Conservation (phyloP, 345 rosid species). For the Salix viminalis region DNA sequence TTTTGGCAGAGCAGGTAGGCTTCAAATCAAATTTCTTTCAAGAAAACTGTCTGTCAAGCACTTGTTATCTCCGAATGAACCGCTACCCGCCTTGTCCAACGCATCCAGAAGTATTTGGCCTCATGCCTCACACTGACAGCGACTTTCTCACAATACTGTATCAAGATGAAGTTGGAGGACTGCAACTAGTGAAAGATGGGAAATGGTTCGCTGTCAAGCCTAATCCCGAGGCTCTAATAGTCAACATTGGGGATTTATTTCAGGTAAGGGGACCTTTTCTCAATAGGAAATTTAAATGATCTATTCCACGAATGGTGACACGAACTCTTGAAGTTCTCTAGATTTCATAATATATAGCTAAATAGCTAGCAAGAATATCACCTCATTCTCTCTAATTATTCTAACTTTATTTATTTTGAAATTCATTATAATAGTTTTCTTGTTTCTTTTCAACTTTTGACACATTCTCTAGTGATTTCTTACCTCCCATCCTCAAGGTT, state of each 20-base stretch:
- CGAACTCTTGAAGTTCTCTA: too few species aligned
- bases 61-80: slow-evolving; percentile 83
- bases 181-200: slow-evolving; percentile 73
- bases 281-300: not conserved
- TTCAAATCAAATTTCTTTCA: slow-evolving; percentile 45
- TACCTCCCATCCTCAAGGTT: too few species aligned
- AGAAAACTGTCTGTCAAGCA: slow-evolving; percentile 62
- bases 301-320: not conserved
- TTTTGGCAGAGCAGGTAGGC: slow-evolving; percentile 63
- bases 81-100: slow-evolving; percentile 78
- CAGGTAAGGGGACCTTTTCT: slow-evolving; percentile 44
- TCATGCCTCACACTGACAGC: slow-evolving; percentile 94
- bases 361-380: too few species aligned
- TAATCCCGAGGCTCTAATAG: slow-evolving; percentile 65
- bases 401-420: not conserved
- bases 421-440: too few species aligned
- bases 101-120: slow-evolving; percentile 50
- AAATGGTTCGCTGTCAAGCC: slow-evolving; percentile 88
- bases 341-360: too few species aligned
- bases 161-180: slow-evolving; percentile 88
- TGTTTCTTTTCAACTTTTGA: not conserved
- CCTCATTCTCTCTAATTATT: too few species aligned
- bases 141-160: slow-evolving; percentile 87
- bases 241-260: slow-evolving; percentile 88
- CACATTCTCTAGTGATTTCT: too few species aligned